These are phyloP conservation scores for Anisodus tanguticus DNA, from an alignment of 257 asterid genomes.

Conservation along the genomic window DNA sequence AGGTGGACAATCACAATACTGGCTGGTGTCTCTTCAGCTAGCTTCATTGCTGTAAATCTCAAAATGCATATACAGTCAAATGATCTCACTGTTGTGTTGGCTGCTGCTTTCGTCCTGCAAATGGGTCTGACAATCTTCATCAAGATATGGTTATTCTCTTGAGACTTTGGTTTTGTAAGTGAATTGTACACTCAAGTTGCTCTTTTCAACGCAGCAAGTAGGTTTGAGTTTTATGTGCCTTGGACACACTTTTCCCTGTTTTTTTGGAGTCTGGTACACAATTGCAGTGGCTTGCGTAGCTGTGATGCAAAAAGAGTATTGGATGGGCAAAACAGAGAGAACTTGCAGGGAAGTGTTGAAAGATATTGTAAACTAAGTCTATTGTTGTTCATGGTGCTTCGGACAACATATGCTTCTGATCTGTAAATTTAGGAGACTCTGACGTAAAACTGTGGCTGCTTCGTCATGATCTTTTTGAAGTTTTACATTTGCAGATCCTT, in stretches of 20 bases:
- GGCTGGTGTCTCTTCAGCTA: conserved; percentile 72
- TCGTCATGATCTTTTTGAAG: neutral
- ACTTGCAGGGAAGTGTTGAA: neutral
- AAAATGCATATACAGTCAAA: conserved; percentile 55
- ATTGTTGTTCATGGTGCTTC: neutral
- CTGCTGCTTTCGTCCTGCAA: conserved; percentile 84
- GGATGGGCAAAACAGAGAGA: neutral
- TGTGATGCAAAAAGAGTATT: neutral
- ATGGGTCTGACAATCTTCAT: conserved; percentile 85
- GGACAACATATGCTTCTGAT: neutral
- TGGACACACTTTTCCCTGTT: neutral
- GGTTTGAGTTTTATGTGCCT: neutral
- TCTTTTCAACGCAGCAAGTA: neutral
- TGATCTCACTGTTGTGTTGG: conserved; percentile 57
- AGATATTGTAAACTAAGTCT: neutral
- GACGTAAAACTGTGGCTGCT: neutral
- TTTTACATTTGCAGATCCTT: neutral
- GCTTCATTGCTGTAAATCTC: conserved; percentile 78
- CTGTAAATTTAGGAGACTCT: neutral
- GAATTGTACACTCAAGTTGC: neutral
- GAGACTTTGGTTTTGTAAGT: neutral
- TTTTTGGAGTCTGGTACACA: neutral
- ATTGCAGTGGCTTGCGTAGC: conserved; percentile 22
- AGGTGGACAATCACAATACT: conserved; percentile 71
- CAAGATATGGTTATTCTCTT: conserved; percentile 82